A percentile compares a stretch with the other conserved stretches of the same genome.
Evolutionary conservation across 768 basidiomycete genomes (phyloP).

Genomic region (Chalciporus piperatus): DNA sequence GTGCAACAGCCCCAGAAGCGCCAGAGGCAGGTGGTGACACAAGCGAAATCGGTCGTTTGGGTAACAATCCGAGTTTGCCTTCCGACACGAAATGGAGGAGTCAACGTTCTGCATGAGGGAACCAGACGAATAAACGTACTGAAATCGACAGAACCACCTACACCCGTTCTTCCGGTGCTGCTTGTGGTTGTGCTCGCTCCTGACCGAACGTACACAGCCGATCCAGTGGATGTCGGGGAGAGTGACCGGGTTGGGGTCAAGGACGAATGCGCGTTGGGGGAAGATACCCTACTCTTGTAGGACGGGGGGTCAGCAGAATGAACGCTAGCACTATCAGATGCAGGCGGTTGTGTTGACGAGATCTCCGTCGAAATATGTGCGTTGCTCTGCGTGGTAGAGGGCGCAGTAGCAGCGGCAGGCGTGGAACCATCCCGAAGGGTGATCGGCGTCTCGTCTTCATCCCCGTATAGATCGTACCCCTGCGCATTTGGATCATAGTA

Average conservation of each 20-base stretch:
- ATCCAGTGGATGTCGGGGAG: slow-evolving; percentile 9
- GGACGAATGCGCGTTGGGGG: background rate
- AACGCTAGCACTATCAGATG: background rate
- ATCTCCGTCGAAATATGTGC: background rate
- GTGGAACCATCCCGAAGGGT: background rate
- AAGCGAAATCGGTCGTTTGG: slow-evolving; percentile 71
- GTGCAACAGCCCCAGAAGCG: background rate
- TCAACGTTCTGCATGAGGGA: background rate
- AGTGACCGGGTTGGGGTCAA: slow-evolving; percentile 3
- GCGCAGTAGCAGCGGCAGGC: background rate
- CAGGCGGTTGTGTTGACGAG: background rate
- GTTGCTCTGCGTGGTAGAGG: background rate
- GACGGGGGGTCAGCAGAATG: background rate
- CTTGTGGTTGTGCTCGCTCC: background rate
- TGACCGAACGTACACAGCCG: background rate
- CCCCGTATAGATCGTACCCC: slow-evolving; percentile 27
- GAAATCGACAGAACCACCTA: slow-evolving; percentile 26
- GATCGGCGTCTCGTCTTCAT: slow-evolving; percentile 14
- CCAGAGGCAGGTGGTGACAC: slow-evolving; percentile 29
- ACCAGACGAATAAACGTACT: slow-evolving; percentile 19
- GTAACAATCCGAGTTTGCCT: slow-evolving; percentile 70
- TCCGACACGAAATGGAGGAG: background rate
- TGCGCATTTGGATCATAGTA: slow-evolving; percentile 36
- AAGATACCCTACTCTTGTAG: slow-evolving; percentile 5
- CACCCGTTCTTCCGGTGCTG: background rate